These are phyloP conservation scores for Conticribra weissflogii DNA, from an alignment of 108 stramenopile genomes.

Conservation along the genomic window DNA sequence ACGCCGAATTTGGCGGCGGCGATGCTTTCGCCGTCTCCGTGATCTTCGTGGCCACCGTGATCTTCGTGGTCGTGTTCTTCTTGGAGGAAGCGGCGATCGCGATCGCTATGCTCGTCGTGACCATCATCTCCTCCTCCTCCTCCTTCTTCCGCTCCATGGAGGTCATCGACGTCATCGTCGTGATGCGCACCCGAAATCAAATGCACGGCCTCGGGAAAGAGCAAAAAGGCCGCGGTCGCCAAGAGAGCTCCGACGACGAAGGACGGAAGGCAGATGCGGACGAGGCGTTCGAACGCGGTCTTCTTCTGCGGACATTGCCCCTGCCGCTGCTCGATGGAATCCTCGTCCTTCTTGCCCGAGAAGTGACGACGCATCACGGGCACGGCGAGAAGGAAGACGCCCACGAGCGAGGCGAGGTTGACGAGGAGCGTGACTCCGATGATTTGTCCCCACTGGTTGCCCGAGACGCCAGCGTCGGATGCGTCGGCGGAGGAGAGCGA, in stretches of 20 bases:
- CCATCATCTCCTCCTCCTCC: slow-evolving; percentile 13
- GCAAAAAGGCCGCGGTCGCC: slow-evolving; percentile 68
- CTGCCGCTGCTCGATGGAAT: background rate
- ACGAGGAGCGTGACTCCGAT: too few relatives aligned
- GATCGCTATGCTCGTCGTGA: slow-evolving; percentile 18
- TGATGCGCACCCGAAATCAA: slow-evolving; percentile 38
- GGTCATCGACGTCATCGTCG: slow-evolving; percentile 22
- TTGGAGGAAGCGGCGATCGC: background rate
- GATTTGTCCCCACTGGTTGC: too few relatives aligned
- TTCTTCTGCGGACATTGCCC: background rate
- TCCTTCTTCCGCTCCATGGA: slow-evolving; percentile 36
- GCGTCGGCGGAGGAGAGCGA: too few relatives aligned
- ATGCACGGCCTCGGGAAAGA: slow-evolving; percentile 62
- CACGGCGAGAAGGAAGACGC: too few relatives aligned
- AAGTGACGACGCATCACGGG: too few relatives aligned
- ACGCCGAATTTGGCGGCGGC: slow-evolving; percentile 70
- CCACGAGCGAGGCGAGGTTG: too few relatives aligned
- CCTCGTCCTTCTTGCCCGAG: too few relatives aligned
- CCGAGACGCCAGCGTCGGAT: too few relatives aligned
- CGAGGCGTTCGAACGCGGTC: slow-evolving; percentile 5
- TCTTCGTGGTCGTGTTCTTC: slow-evolving; percentile 50
- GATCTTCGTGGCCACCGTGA: slow-evolving; percentile 2
- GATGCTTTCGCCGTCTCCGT: slow-evolving; percentile 26
- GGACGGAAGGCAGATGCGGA: slow-evolving; percentile 35
- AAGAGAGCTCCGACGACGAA: slow-evolving; percentile 73